Base-by-base conservation (phyloP, 1,139 yeast species). In the Suhomyces guaymorum region DNA sequence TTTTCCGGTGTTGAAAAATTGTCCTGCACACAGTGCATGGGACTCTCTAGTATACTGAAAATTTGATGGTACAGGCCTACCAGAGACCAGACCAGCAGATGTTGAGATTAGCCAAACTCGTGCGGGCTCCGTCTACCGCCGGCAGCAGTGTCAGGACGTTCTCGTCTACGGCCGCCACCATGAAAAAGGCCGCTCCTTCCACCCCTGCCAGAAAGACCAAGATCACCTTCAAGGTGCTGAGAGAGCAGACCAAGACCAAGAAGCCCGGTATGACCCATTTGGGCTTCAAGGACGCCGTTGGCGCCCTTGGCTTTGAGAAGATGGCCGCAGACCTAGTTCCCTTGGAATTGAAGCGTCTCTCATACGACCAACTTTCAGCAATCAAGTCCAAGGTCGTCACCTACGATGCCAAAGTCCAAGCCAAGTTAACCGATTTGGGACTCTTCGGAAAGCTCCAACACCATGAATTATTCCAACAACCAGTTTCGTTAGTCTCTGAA, bases 391-490 rank as follows among this genome's bases (percentile, higher is more conserved):
- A 44, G n/a, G 53, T 68, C 3, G 58, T 55, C 14, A 54, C 50
- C 21, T 70, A 61, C 46, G 44, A 52, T 13, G 28, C 46, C 1
- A 28, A 33, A 4, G 41, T 55, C 7, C 56, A 56, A 39, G 30
- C 44, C 16, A 49, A 51, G 13, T 63, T 78, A 43, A 49, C 49
- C 13, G 47, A 53, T 15, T 55, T 78, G 33, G 84, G 84, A 12
- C 62, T 80, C 0, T 82, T 83, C 57, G 76, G 77, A 48, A 80
- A 76, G 45, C 69, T 66, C 44, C 92, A 83, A 57, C 79, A 71
- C 52, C 76, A 78, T 46, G 92, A 83, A 55, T 51, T 80, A 30
- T 81, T 78, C 51, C 54, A 63, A 19, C 63, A 65, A 21, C 90
- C 89, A 12, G 56, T 79, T 3, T 66, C 86, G 1, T 52, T 83